Conservation (phyloP, 257 asterid species). For the Echites panduratus region DNA sequence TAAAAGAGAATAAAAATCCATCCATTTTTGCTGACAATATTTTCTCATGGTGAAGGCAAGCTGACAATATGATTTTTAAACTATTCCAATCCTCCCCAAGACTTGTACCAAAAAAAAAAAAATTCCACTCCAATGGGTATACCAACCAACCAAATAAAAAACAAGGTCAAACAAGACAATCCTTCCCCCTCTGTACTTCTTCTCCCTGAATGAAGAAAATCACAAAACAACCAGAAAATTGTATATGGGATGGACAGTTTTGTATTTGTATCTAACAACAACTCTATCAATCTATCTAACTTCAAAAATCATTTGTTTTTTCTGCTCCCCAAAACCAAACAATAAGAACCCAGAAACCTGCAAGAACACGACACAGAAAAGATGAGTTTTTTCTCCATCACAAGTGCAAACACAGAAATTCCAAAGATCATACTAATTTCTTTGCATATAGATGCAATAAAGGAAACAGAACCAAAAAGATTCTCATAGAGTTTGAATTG, state of each 20-base stretch:
- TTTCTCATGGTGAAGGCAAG: too few relatives aligned
- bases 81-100: too few relatives aligned
- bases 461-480: too few relatives aligned
- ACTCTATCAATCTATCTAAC: constrained; percentile 4
- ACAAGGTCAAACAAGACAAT: too few relatives aligned
- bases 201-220: background rate
- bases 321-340: background rate
- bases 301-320: constrained; percentile 10
- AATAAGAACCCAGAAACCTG: constrained; percentile 19
- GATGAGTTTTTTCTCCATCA: background rate
- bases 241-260: background rate
- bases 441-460: background rate
- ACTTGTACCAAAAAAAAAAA: too few relatives aligned
- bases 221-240: background rate
- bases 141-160: background rate
- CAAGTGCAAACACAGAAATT: background rate
- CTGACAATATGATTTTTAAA: too few relatives aligned
- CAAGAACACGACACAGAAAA: background rate
- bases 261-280: background rate
- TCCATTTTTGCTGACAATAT: too few relatives aligned
- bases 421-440: background rate
- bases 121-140: background rate
- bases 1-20: too few relatives aligned
- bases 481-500: too few relatives aligned
- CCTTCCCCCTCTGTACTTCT: background rate